Evolutionary conservation across 164 flowering plant species (phyloP).

Genomic region (Aristolochia fimbriata): DNA sequence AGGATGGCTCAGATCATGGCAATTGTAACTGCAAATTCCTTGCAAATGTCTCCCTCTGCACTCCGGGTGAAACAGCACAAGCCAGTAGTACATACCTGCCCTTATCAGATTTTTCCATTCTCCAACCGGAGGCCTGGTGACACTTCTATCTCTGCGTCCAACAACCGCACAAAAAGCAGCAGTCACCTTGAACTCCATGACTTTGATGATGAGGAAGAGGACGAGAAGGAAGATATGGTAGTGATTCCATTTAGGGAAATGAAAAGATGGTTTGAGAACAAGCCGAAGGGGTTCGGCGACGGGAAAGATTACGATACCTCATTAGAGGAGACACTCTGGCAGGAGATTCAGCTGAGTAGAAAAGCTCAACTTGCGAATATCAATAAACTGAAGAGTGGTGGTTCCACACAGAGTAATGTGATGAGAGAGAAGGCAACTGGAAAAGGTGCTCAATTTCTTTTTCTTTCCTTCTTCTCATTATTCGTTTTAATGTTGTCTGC

Average conservation of each 20-base stretch:
- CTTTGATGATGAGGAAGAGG: constrained; percentile 14
- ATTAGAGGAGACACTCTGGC: constrained; percentile 66
- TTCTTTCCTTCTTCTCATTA: background rate
- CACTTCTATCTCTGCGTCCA: too few species aligned
- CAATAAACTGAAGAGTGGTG: constrained; percentile 44
- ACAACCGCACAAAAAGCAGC: too few species aligned
- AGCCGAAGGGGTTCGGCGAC: constrained; percentile 79
- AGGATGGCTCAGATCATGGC: too few species aligned
- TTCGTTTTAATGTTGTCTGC: too few species aligned
- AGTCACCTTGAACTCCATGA: constrained; percentile 12
- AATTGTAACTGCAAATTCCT: too few species aligned
- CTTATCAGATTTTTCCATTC: too few species aligned
- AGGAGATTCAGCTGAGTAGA: constrained; percentile 68
- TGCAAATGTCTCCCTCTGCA: too few species aligned
- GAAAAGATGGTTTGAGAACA: constrained; percentile 54
- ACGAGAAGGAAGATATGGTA: constrained; percentile 35
- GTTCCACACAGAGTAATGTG: constrained; percentile 15
- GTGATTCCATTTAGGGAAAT: constrained; percentile 38
- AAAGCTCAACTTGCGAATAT: constrained; percentile 65
- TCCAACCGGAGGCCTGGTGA: too few species aligned
- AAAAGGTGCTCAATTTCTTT: constrained; percentile 24
- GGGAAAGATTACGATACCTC: constrained; percentile 76
- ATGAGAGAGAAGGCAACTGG: constrained; percentile 14
- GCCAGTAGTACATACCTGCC: too few species aligned
- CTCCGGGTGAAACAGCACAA: too few species aligned